phyloP scores from a whole-genome alignment of 1,284 basidiomycete genomes.

The Veloporphyrellus conicus region DNA sequence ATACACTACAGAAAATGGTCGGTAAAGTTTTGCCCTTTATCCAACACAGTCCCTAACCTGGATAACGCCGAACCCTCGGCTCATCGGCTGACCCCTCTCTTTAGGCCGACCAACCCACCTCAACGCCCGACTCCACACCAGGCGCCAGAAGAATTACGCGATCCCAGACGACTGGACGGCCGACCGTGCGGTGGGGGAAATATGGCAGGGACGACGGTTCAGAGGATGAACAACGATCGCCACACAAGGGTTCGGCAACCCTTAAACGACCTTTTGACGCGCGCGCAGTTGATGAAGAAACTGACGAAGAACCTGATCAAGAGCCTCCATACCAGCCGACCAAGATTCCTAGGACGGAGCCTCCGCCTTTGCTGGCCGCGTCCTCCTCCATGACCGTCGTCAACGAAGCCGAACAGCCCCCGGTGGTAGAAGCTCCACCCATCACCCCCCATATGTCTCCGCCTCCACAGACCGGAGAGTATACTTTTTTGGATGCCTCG shows the following conservation, averaged over 20 bases:
- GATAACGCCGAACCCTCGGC: slow-evolving; percentile 30
- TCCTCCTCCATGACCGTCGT: slow-evolving; percentile 32
- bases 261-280: slow-evolving; percentile 35
- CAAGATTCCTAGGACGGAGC: slow-evolving; percentile 30
- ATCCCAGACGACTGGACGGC: slow-evolving; percentile 34
- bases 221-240: slow-evolving; percentile 24
- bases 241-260: slow-evolving; percentile 16
- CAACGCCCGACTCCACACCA: slow-evolving; percentile 27
- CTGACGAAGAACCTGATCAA: slow-evolving; percentile 29
- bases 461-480: slow-evolving; percentile 32
- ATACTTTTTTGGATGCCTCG: slow-evolving; percentile 34
- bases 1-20: slow-evolving; percentile 30
- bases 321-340: slow-evolving; percentile 17
- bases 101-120: slow-evolving; percentile 21
- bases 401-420: slow-evolving; percentile 20
- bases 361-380: slow-evolving; percentile 21
- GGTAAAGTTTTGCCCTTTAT: slow-evolving; percentile 31
- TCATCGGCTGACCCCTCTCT: slow-evolving; percentile 22
- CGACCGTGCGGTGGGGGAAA: slow-evolving; percentile 34
- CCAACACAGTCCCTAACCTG: slow-evolving; percentile 29
- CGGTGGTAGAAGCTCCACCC: slow-evolving; percentile 8
- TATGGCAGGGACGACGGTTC: slow-evolving; percentile 31
- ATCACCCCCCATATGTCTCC: slow-evolving; percentile 22
- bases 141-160: slow-evolving; percentile 28
- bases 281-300: slow-evolving; percentile 34